Evolutionary conservation across 2,329 filamentous ascomycete species (phyloP).

Genomic region (Nannizziopsis arthrosporioides): DNA sequence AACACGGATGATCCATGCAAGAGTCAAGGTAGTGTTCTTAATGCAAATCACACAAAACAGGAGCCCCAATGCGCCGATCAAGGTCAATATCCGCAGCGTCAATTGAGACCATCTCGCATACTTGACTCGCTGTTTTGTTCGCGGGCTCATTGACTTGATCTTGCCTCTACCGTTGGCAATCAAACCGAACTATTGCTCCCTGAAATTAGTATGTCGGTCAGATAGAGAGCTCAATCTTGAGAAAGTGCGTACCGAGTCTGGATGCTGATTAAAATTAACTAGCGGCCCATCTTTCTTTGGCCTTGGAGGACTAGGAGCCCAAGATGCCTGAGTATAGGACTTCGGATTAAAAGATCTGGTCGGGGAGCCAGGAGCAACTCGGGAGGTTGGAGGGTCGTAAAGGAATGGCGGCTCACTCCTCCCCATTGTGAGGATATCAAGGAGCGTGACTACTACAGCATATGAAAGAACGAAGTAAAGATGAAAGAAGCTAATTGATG

Average conservation of each 20-base stretch:
- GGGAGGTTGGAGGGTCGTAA: conserved; percentile 47
- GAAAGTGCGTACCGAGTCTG: conserved; percentile 52
- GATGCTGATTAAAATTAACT: conserved; percentile 72
- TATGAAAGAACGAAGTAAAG: conserved; percentile 25
- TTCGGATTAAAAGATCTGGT: conserved; percentile 68
- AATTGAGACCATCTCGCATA: conserved; percentile 59
- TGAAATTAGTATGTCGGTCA: neutral
- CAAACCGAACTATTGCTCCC: conserved; percentile 34
- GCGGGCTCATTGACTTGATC: conserved; percentile 55
- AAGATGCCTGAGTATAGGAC: conserved; percentile 69
- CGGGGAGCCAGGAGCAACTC: conserved; percentile 43
- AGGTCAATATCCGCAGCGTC: conserved; percentile 51
- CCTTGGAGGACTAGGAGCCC: conserved; percentile 48
- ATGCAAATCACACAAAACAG: conserved; percentile 69
- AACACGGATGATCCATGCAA: conserved; percentile 65
- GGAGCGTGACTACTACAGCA: conserved; percentile 13
- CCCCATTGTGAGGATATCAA: conserved; percentile 32
- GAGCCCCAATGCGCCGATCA: conserved; percentile 58
- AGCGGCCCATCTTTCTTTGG: conserved; percentile 63
- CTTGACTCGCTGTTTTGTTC: conserved; percentile 60
- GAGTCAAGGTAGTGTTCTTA: conserved; percentile 50
- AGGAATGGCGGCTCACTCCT: conserved; percentile 57
- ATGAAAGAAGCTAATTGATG: conserved; percentile 16
- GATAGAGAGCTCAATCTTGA: neutral
- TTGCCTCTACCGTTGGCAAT: conserved; percentile 51